Evolutionary conservation across 2,329 filamentous ascomycete species (phyloP).

Genomic region (Lasiodiplodia theobromae): DNA sequence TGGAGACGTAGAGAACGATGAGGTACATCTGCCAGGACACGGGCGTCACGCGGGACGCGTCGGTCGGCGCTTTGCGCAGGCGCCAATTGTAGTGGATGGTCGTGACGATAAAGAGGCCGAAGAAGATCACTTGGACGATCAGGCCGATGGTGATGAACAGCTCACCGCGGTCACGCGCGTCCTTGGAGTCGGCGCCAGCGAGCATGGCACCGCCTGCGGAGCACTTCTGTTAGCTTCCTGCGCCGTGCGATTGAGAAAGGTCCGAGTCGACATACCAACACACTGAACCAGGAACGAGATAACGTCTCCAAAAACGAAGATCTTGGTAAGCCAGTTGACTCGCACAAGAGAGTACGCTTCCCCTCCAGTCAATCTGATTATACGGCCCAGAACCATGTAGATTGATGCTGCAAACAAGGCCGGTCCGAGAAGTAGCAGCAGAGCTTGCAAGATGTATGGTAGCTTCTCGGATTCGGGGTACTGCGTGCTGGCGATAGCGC

Average conservation of each 20-base stretch:
- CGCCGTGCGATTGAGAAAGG: not conserved
- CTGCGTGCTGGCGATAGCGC: slow-evolving; percentile 43
- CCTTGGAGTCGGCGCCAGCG: not conserved
- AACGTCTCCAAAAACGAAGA: slow-evolving; percentile 52
- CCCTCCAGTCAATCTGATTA: slow-evolving; percentile 46
- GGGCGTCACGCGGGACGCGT: not conserved
- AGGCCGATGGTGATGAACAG: slow-evolving; percentile 58
- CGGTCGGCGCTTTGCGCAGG: slow-evolving; percentile 34
- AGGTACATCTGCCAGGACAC: slow-evolving; percentile 45
- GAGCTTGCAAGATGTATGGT: slow-evolving; percentile 53
- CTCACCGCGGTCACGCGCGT: slow-evolving; percentile 40
- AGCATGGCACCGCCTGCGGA: not conserved
- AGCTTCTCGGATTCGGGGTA: slow-evolving; percentile 37
- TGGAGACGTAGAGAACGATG: slow-evolving; percentile 52
- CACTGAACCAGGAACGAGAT: slow-evolving; percentile 52
- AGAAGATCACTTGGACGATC: slow-evolving; percentile 58
- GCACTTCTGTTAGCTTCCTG: not conserved
- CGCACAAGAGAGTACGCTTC: slow-evolving; percentile 46
- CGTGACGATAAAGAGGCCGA: slow-evolving; percentile 56
- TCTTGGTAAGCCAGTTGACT: slow-evolving; percentile 47
- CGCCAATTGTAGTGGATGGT: slow-evolving; percentile 40
- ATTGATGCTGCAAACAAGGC: slow-evolving; percentile 56
- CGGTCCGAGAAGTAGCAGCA: slow-evolving; percentile 55
- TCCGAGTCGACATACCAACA: not conserved
- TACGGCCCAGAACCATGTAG: slow-evolving; percentile 53